Conservation (phyloP, 352 stramenopile species). For the Globisporangium nodosum region DNA sequence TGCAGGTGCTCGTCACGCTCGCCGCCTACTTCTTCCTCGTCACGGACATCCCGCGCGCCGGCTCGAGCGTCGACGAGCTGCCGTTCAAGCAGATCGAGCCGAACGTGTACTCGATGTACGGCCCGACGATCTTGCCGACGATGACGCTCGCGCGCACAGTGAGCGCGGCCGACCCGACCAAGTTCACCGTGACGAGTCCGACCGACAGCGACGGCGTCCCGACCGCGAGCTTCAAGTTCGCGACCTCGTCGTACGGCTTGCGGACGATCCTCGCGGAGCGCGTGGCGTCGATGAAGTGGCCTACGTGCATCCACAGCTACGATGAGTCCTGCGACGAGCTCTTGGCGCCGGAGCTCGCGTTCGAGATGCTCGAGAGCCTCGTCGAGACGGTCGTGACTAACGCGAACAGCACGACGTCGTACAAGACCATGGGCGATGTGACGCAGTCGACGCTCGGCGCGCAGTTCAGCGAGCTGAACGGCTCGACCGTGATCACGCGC, state of each 20-base stretch:
- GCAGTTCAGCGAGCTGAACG: slow-evolving; percentile 6
- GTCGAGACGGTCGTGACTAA: slow-evolving; percentile 29
- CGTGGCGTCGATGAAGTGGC: slow-evolving; percentile 17
- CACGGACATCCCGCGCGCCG: slow-evolving; percentile 32
- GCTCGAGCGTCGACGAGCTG: slow-evolving; percentile 29
- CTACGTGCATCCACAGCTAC: slow-evolving; percentile 22
- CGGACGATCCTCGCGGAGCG: slow-evolving; percentile 29
- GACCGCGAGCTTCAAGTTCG: slow-evolving; percentile 33
- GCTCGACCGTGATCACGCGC: slow-evolving; percentile 25
- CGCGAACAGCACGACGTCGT: slow-evolving; percentile 39
- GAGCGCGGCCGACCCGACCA: slow-evolving; percentile 1
- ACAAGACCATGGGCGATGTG: slow-evolving; percentile 41
- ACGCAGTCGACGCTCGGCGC: slow-evolving; percentile 22
- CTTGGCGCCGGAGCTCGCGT: slow-evolving; percentile 21
- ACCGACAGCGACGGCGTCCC: slow-evolving; percentile 12
- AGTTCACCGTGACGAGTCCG: slow-evolving; percentile 11
- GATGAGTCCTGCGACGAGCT: slow-evolving; percentile 20
- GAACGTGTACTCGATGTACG: slow-evolving; percentile 45
- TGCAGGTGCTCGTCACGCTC: slow-evolving; percentile 33
- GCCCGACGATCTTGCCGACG: slow-evolving; percentile 25
- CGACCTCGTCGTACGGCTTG: slow-evolving; percentile 38
- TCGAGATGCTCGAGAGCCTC: slow-evolving; percentile 39
- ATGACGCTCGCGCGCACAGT: slow-evolving; percentile 17
- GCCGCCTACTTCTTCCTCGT: slow-evolving; percentile 39
- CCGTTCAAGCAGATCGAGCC: slow-evolving; percentile 42